Evolutionary conservation across 352 stramenopile genomes (phyloP).

Genomic region (Blastocystis sp.): DNA sequence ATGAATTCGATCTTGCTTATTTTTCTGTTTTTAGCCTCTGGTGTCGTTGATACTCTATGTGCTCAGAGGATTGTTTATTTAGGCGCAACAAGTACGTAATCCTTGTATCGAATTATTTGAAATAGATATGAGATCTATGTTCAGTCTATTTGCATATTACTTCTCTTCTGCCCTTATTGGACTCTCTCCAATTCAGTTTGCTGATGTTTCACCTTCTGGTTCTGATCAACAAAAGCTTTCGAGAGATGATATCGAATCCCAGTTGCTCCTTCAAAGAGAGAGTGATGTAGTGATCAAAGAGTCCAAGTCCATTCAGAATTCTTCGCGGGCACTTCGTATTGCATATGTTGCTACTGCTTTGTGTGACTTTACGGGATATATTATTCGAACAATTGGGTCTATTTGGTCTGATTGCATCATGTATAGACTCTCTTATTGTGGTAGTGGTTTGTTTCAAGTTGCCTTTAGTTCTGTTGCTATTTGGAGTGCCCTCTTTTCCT

Average conservation of each 20-base stretch:
- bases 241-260: background rate
- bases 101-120: background rate
- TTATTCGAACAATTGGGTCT: constrained; percentile 40
- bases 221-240: background rate
- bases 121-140: constrained; percentile 46
- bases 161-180: background rate
- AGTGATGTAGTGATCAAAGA: background rate
- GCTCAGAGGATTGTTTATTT: constrained; percentile 15
- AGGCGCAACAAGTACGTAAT: background rate
- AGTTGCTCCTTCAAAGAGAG: background rate
- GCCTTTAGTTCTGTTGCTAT: constrained; percentile 42
- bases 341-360: background rate
- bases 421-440: constrained; percentile 23
- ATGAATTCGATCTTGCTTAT: background rate
- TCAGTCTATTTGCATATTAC: constrained; percentile 40
- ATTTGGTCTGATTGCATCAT: background rate
- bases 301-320: background rate
- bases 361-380: background rate
- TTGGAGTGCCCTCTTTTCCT: constrained; percentile 14
- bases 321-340: background rate
- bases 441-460: constrained; percentile 30
- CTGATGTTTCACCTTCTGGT: background rate
- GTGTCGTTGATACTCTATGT: constrained; percentile 31
- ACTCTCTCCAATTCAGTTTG: background rate
- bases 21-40: background rate